Conservation (phyloP, 306 rosid species). For the Vigna angularis region DNA sequence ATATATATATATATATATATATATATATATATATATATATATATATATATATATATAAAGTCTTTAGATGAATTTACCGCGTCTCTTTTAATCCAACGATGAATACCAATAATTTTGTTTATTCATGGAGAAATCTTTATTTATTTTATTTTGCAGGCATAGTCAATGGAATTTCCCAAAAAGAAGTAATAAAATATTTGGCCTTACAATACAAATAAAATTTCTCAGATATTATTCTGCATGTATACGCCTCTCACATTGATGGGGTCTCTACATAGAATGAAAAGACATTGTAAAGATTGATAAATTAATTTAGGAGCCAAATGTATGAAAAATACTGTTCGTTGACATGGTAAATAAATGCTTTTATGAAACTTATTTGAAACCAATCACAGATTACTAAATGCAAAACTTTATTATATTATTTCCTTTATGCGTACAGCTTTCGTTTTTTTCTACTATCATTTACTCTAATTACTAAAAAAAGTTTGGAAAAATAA, state of each 20-base stretch:
- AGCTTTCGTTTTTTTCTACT: too few species aligned
- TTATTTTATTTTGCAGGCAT: constrained; percentile 10
- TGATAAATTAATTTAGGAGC: constrained; percentile 42
- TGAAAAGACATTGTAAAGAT: constrained; percentile 43
- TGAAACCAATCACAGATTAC: neutral
- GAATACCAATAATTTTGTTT: neutral
- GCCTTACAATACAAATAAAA: constrained; percentile 22
- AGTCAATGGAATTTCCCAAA: constrained; percentile 23
- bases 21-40: too few species aligned
- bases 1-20: too few species aligned
- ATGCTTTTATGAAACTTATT: constrained; percentile 30
- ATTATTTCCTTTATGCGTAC: too few species aligned
- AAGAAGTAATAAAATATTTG: constrained; percentile 1
- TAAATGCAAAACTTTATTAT: neutral
- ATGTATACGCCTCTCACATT: constrained; percentile 21
- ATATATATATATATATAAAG: too few species aligned
- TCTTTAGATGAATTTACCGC: neutral
- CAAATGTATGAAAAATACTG: constrained; percentile 37
- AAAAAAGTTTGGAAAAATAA: too few species aligned
- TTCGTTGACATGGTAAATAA: constrained; percentile 49
- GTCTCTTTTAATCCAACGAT: constrained; percentile 20
- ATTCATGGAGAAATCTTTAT: neutral
- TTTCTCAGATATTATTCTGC: constrained; percentile 10
- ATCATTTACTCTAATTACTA: too few species aligned
- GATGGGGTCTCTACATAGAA: constrained; percentile 42